phyloP scores from a whole-genome alignment of 148 eudicot genomes.

The Rhododendron mucronatum region DNA sequence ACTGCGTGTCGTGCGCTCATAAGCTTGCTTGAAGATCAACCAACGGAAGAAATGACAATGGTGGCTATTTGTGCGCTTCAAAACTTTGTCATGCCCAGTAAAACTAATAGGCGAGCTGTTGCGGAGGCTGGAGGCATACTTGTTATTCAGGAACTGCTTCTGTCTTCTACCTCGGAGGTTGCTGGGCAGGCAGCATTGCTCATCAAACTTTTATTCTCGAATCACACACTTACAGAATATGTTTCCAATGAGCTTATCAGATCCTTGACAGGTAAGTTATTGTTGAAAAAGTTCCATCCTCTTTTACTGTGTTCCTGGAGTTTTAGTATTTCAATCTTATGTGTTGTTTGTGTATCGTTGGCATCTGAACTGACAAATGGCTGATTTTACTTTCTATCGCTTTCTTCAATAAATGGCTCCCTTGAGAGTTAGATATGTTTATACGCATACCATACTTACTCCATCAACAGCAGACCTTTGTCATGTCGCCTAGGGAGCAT shows the following conservation, averaged over 20 bases:
- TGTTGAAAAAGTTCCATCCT: constrained; percentile 6
- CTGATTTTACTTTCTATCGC: neutral
- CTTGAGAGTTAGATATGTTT: neutral
- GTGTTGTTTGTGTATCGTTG: neutral
- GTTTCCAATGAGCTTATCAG: constrained; percentile 74
- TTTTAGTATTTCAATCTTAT: too few relatives aligned
- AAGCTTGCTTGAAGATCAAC: constrained; percentile 62
- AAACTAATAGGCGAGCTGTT: constrained; percentile 74
- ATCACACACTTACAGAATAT: constrained; percentile 78
- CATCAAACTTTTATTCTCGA: constrained; percentile 61
- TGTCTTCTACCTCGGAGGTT: constrained; percentile 51
- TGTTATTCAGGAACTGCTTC: constrained; percentile 58
- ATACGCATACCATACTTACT: neutral
- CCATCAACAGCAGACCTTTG: neutral
- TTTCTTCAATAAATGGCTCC: neutral
- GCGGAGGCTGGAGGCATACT: constrained; percentile 89
- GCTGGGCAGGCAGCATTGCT: constrained; percentile 65
- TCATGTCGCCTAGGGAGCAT: neutral
- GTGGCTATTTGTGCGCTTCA: constrained; percentile 84
- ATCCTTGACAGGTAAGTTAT: constrained; percentile 59
- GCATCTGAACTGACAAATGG: neutral
- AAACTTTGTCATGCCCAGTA: constrained; percentile 69
- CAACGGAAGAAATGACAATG: constrained; percentile 68
- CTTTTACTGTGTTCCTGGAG: neutral
- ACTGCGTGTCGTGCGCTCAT: constrained; percentile 77